Base-by-base conservation (phyloP, 768 basidiomycete species). In the Tricholoma hemisulphureum region DNA sequence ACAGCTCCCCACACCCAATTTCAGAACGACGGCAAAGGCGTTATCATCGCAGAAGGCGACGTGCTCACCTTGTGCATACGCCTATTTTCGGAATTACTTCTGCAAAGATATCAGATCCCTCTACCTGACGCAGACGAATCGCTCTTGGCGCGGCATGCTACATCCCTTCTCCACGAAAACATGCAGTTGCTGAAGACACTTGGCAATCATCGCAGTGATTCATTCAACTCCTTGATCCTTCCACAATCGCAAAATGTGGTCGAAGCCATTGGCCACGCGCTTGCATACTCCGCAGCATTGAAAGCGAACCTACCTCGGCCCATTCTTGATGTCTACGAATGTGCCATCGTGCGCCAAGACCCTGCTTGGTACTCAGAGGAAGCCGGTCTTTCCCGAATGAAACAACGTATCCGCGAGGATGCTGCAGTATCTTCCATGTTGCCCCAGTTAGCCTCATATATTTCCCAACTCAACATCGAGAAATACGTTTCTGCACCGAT, bases 221-320 rank as follows among this genome's bases (percentile, higher is more conserved):
- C 72, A 0, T 84, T 84, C 69, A 81, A 82, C 65, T 73, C 77
- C 6, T 73, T 82, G 51, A 68, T 86, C 56, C 77, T 87, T 53
- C 86, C 84, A 5, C 80, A 82, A 65, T 80, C 83, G 9, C 78
- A 82, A 51, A 57, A 59, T 11, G 75, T 81, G 6, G 67, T 87
- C 53, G 80, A 84, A 71, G 80, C 85, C n/a, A 81, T 87, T 39
- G 86, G 86, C 3, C 83, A 86, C 63, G 80, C 84, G 14, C 72
- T 84, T 39, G 83, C 85, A 2, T 85, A 86, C 64, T 80, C 83
- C 6, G 80, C 81, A 16, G 85, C 78, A 16, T 57, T 78, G 43
- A 70, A 71, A 31, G 71, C 73, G 11, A 74, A 73, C 3, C 64
- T 86, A 26, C 79, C 80, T 2, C 69, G 73, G 61, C 73, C 76